Conservation (phyloP, 2,329 filamentous ascomycete genomes). For the Sclerotinia spermophila region DNA sequence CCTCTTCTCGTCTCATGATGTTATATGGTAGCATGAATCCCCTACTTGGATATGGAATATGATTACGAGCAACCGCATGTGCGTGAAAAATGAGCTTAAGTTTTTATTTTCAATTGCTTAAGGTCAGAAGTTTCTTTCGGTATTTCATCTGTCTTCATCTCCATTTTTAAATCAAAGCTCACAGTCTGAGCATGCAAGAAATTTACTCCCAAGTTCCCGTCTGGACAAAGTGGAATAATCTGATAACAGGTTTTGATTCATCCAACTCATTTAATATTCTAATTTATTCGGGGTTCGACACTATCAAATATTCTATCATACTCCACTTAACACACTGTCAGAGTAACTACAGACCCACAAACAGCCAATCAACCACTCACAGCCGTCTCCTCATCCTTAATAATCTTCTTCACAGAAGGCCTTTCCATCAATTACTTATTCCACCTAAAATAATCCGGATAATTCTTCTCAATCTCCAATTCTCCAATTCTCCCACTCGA, state of each 20-base stretch:
- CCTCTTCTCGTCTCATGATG: background rate
- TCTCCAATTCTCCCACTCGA: slow-evolving; percentile 17
- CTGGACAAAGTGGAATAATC: background rate
- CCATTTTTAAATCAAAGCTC: too few species aligned
- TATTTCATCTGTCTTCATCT: background rate
- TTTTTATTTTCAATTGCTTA: background rate
- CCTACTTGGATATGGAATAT: background rate
- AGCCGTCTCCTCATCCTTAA: slow-evolving; percentile 22
- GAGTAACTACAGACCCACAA: background rate
- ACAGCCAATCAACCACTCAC: background rate
- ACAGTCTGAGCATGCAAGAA: background rate
- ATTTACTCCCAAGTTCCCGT: background rate
- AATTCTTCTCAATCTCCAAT: slow-evolving; percentile 28
- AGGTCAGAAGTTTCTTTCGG: background rate
- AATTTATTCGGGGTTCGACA: background rate
- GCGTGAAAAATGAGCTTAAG: background rate
- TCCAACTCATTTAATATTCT: background rate
- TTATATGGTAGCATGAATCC: background rate
- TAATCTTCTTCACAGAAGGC: slow-evolving; percentile 24
- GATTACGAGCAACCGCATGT: background rate
- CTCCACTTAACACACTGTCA: background rate
- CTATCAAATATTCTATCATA: background rate
- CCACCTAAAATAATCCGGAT: slow-evolving; percentile 26
- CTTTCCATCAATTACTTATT: slow-evolving; percentile 22
- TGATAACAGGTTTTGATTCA: background rate